Evolutionary conservation across 495 filamentous ascomycete species (phyloP), one percentile per base, ranked within the genome.

Genomic region (Aspergillus baeticus): DNA sequence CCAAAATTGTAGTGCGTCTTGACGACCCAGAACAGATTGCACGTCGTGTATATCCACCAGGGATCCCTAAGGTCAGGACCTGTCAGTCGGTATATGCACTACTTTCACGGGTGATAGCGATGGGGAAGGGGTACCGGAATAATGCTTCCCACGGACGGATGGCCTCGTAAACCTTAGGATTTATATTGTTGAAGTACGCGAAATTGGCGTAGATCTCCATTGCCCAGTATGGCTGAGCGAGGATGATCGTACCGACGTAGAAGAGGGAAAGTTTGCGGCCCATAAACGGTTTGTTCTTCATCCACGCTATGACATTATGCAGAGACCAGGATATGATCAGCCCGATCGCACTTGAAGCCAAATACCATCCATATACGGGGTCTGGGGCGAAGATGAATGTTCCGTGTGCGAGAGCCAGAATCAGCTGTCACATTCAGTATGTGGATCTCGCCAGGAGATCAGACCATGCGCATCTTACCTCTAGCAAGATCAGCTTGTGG

Each of bases 41-140:
- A 54, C 0, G 71, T 74, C 0, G 78, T 83, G 63, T 76, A 80
- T 11, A 84, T 65, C 81, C 81, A 84, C 81, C 81, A 84, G 0
- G 81, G 81, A 51, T 84, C 81, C 0, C 78, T 79, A 13, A 14
- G 4, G 5, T 2, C 1, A 14, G 8, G 7, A 3, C 10, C 20
- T 6, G 26, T 56, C 26, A 56, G 20, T 34, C 23, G 17, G 18
- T 34, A n/a, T n/a, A n/a, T n/a, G n/a, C n/a, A n/a, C 23, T 23
- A 2, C 11, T 6, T 11, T 35, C n/a, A 35, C 22, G 38, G 35
- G 8, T 14, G 3, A 3, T 21, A n/a, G 38, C 6, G 4, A 2
- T 23, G 17, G 41, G 18, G 37, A 10, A 54, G 33, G n/a, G 7
- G 20, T 65, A 71, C 71, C 71, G 65, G 42, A 77, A 81, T 0